Evolutionary conservation across 768 basidiomycete genomes (phyloP).

Genomic region (Lactarius trivialis): DNA sequence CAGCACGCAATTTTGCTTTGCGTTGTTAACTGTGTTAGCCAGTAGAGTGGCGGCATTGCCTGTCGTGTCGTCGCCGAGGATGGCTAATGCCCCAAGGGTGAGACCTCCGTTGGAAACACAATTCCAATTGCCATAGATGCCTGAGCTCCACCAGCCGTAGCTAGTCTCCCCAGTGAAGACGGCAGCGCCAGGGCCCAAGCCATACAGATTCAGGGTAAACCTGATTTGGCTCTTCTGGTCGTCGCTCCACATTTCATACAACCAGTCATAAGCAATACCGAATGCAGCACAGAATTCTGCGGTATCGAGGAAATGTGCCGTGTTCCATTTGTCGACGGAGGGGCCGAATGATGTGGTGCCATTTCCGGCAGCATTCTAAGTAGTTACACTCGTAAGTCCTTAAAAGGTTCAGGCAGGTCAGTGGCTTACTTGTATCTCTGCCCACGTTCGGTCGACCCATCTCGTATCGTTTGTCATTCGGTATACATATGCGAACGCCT

Average conservation of each 20-base stretch:
- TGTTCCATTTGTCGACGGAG: slow-evolving; percentile 69
- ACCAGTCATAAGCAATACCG: slow-evolving; percentile 94
- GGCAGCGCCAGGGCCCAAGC: slow-evolving; percentile 57
- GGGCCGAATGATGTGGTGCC: slow-evolving; percentile 60
- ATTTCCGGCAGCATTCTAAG: slow-evolving; percentile 71
- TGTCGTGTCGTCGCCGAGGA: slow-evolving; percentile 75
- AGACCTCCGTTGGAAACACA: slow-evolving; percentile 92
- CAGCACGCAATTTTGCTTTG: slow-evolving; percentile 65
- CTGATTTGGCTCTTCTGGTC: slow-evolving; percentile 66
- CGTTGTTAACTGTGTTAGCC: slow-evolving; percentile 62
- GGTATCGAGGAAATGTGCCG: slow-evolving; percentile 82
- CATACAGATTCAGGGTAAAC: slow-evolving; percentile 68
- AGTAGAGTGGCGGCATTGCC: slow-evolving; percentile 66
- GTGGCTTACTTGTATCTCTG: slow-evolving; percentile 69
- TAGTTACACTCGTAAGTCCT: neutral
- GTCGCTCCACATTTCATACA: slow-evolving; percentile 76
- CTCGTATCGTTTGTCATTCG: slow-evolving; percentile 86
- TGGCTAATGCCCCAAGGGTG: slow-evolving; percentile 84
- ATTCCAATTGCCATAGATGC: slow-evolving; percentile 91
- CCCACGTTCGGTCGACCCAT: slow-evolving; percentile 83
- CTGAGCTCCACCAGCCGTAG: slow-evolving; percentile 76
- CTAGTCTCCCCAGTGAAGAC: slow-evolving; percentile 41
- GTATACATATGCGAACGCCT: slow-evolving; percentile 88
- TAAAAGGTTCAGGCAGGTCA: neutral
- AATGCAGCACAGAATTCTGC: slow-evolving; percentile 89